These are phyloP conservation scores for Hawksworthiomyces lignivorus DNA, from an alignment of 2,329 filamentous ascomycete species.

Conservation along the genomic window DNA sequence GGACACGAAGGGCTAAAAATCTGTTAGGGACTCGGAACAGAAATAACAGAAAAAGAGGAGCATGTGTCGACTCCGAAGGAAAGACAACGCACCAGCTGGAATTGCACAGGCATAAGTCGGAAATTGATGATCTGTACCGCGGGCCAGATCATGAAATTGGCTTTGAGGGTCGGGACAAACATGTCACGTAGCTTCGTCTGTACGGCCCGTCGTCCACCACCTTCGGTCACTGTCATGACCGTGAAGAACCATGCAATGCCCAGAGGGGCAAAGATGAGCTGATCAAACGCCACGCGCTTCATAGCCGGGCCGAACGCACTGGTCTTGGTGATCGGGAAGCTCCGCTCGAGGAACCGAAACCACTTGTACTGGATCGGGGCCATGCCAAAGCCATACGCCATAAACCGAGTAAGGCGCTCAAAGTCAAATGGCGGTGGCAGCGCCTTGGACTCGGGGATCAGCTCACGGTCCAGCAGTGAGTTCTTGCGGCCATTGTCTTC, in stretches of 20 bases:
- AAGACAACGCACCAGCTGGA: slow-evolving; percentile 72
- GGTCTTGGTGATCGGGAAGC: slow-evolving; percentile 78
- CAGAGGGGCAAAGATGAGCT: slow-evolving; percentile 78
- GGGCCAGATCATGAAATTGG: slow-evolving; percentile 93
- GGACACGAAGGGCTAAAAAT: slow-evolving; percentile 72
- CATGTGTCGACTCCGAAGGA: too few species aligned
- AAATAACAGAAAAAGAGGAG: slow-evolving; percentile 16
- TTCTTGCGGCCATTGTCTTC: slow-evolving; percentile 79
- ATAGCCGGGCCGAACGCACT: slow-evolving; percentile 68
- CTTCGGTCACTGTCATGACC: slow-evolving; percentile 93
- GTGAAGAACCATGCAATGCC: slow-evolving; percentile 83
- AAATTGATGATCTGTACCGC: slow-evolving; percentile 96
- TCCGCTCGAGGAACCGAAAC: slow-evolving; percentile 76
- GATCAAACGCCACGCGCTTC: slow-evolving; percentile 87
- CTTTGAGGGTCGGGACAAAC: slow-evolving; percentile 88
- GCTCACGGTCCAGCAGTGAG: slow-evolving; percentile 54
- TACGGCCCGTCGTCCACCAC: slow-evolving; percentile 74
- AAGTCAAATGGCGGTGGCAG: slow-evolving; percentile 88
- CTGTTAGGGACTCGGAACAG: slow-evolving; percentile 26
- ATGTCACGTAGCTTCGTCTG: slow-evolving; percentile 83
- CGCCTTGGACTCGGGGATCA: slow-evolving; percentile 55
- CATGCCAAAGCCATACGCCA: slow-evolving; percentile 96
- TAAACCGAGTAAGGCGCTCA: slow-evolving; percentile 87
- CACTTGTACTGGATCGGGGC: slow-evolving; percentile 91
- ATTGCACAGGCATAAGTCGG: slow-evolving; percentile 86